Percentiles rank a stretch among this genome's conserved stretches.
Conservation (phyloP, 257 asterid species). For the Nicotiana undulata region DNA sequence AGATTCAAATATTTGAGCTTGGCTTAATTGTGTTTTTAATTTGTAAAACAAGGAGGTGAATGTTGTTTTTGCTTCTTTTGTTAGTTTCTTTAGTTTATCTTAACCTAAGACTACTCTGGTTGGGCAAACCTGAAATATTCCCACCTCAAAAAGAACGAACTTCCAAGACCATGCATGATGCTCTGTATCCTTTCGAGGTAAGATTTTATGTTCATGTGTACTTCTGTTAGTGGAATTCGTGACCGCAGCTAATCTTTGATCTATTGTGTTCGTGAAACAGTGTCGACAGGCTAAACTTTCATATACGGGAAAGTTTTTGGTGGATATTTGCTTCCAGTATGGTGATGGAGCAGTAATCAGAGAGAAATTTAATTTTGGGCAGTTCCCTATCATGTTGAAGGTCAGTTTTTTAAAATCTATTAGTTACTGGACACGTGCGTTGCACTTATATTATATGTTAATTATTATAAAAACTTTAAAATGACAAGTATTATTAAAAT, state of each 20-base stretch:
- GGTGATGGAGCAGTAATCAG: slow-evolving; percentile 50
- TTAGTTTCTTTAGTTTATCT: slow-evolving; percentile 26
- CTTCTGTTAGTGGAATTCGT: not conserved
- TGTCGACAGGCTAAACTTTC: slow-evolving; percentile 92
- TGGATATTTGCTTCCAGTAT: slow-evolving; percentile 53
- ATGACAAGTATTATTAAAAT: no score
- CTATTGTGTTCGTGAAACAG: slow-evolving; percentile 40
- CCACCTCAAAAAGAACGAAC: slow-evolving; percentile 64
- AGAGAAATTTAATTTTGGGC: slow-evolving; percentile 58
- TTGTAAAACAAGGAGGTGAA: not conserved
- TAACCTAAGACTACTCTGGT: slow-evolving; percentile 66
- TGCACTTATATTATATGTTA: no score
- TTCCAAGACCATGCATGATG: slow-evolving; percentile 32
- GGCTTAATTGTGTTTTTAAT: not conserved
- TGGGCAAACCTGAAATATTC: slow-evolving; percentile 51
- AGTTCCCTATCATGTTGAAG: slow-evolving; percentile 89
- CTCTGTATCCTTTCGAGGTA: slow-evolving; percentile 84
- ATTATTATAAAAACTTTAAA: no score
- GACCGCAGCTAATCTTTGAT: slow-evolving; percentile 2
- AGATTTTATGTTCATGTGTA: not conserved
- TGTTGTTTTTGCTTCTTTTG: not conserved
- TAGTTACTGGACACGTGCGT: no score
- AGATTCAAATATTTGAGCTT: not conserved
- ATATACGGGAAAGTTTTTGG: slow-evolving; percentile 62
- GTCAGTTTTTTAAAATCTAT: slow-evolving; percentile 17